These are phyloP conservation scores for Oehlia diaphana DNA, from an alignment of 192 early-diverging fungal species.

Conservation along the genomic window DNA sequence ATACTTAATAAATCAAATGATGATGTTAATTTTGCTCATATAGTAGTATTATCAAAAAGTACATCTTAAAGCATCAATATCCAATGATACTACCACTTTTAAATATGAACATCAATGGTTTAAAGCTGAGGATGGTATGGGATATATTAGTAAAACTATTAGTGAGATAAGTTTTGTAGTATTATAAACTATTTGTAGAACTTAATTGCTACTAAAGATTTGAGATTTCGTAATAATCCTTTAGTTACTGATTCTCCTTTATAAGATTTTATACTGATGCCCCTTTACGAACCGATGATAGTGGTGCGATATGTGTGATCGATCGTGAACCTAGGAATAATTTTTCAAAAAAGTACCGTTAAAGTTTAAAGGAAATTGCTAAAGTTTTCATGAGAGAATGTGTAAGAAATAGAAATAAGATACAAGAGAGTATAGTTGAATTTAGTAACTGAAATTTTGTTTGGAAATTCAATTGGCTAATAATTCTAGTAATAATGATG, in stretches of 20 bases:
- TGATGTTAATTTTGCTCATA: conserved; percentile 33
- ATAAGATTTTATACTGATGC: conserved; percentile 54
- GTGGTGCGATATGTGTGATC: conserved; percentile 50
- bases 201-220: conserved; percentile 41
- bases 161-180: conserved; percentile 36
- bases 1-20: conserved; percentile 22
- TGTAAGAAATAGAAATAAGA: conserved; percentile 44
- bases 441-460: conserved; percentile 33
- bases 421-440: conserved; percentile 40
- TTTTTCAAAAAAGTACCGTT: conserved; percentile 36
- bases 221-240: conserved; percentile 51
- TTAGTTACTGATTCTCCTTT: conserved; percentile 35
- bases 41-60: conserved; percentile 10
- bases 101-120: conserved; percentile 26
- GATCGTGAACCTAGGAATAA: conserved; percentile 39
- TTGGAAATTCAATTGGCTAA: conserved; percentile 2
- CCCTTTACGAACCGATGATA: conserved; percentile 38
- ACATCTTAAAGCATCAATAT: conserved; percentile 23
- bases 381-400: conserved; percentile 45
- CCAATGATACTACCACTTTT: conserved; percentile 19
- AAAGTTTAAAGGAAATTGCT: conserved; percentile 43
- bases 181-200: conserved; percentile 39
- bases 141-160: background rate
- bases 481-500: background rate
- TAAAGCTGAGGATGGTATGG: conserved; percentile 25